Evolutionary conservation across 371 early-diverging fungal species (phyloP), one percentile per base, ranked within the genome.

Genomic region (Gilbertella persicaria): DNA sequence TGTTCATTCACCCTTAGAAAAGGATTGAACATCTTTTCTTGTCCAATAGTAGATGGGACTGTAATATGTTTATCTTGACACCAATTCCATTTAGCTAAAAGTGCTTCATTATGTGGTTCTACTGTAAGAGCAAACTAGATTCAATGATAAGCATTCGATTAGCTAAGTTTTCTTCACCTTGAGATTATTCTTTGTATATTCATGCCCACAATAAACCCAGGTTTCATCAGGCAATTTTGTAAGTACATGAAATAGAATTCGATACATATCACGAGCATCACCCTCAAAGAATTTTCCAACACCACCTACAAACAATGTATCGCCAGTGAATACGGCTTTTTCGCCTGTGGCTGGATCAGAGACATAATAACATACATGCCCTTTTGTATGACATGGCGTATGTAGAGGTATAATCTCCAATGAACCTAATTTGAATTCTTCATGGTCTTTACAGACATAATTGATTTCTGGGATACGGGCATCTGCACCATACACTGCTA

Each of bases 231-330:
- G 96, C 45, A 97, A 69, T 26, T 72, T 72, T 0, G 82, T 90
- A 26, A 97, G 71, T 28, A 83, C 79, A 26, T 82, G 80, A 49
- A 87, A 80, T 48, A 97, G 21, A 6, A 88, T 87, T 40, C 79
- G 67, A 69, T 91, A 76, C 94, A 95, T 94, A 48, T 94, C 88
- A 20, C 84, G 77, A 1, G 93, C 86, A 24, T 88, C 90, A 21
- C 96, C 97, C 64, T 97, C 97, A 66, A 97, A 95, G 68, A 97
- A 94, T 28, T 91, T 82, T 2, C 97, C 97, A 51, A 96, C 92
- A 7, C 94, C 92, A 24, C 64, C 83, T 16, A 71, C 48, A 65
- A 77, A 75, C 3, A 73, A 45, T 13, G 79, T 78, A 46, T 66
- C 82, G 53, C 64, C 73, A 24, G 79, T 75, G 43, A 78, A 78